Evolutionary conservation across 805 yeast genomes (phyloP).

Genomic region (Lachancea meyersii): DNA sequence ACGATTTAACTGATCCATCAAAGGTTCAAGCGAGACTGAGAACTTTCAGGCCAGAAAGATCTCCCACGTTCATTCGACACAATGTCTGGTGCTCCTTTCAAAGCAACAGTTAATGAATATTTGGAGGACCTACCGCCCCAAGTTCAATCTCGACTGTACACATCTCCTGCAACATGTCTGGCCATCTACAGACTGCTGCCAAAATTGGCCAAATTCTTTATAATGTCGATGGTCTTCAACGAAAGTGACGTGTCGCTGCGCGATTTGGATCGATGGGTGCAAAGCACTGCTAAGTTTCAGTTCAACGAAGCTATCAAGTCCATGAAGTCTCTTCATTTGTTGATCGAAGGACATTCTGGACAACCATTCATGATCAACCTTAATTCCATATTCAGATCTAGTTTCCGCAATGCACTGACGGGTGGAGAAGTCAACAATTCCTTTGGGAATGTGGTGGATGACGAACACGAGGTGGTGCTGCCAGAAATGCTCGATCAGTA

Average conservation of each 20-base stretch:
- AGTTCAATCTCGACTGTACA: conserved; percentile 76
- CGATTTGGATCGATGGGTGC: conserved; percentile 73
- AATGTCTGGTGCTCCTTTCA: conserved; percentile 39
- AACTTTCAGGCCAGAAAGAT: background rate
- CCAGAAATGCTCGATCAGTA: conserved; percentile 67
- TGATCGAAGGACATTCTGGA: conserved; percentile 37
- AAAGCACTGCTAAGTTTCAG: conserved; percentile 44
- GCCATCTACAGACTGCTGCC: conserved; percentile 90
- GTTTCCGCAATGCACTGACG: conserved; percentile 76
- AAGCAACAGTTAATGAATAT: conserved; percentile 77
- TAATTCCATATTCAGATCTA: conserved; percentile 67
- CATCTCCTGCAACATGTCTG: conserved; percentile 87
- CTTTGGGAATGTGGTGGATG: conserved; percentile 66
- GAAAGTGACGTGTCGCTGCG: conserved; percentile 63
- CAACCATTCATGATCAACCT: conserved; percentile 37
- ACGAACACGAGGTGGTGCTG: conserved; percentile 51
- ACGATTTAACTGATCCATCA: background rate
- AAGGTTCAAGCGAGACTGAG: background rate
- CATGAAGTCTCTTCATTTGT: conserved; percentile 66
- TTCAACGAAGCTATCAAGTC: conserved; percentile 74
- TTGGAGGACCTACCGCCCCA: conserved; percentile 83
- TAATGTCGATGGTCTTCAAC: conserved; percentile 80
- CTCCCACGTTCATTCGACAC: no score
- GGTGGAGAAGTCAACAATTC: conserved; percentile 65
- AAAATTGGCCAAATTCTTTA: conserved; percentile 78